Evolutionary conservation across 1,284 basidiomycete species (phyloP), one percentile per base, ranked within the genome.

Genomic region (Ceratobasidium sp.): DNA sequence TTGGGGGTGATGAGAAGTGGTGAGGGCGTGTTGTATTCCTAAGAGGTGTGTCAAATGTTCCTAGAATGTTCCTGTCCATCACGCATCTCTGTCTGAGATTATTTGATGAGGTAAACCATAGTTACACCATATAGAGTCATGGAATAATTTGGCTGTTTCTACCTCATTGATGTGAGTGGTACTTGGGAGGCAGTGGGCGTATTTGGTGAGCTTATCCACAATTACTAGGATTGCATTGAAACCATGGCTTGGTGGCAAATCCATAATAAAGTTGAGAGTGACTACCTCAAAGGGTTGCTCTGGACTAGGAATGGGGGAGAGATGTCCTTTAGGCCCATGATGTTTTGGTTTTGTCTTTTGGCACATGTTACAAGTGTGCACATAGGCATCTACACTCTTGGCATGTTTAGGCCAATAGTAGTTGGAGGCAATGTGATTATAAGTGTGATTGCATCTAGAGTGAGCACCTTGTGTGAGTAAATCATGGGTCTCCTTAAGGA

Each of bases 231-330:
- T 78, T 3, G 74, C 62, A 69, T 78, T 75, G 71, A 68, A 81
- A 0, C 79, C 78, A 1, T 75, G 72, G 0, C 77, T 79, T 10
- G 8, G 5, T 0, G 83, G 84, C 0, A 86, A 75, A 20, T 78
- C 76, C 4, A 76, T 76, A 35, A 86, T 82, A 53, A 81, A 77
- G 70, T 86, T 83, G 78, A 84, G 79, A 0, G 79, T 79, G 4
- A 85, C 75, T 0, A 76, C 75, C 29, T 74, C 73, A 76, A 79
- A 86, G 0, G 82, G 83, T 13, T 73, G 42, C 47, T 71, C 5
- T 2, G 82, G 80, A 12, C 82, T 77, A 0, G 75, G 75, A 17
- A 82, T 74, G 0, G 79, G 78, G 64, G 77, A 72, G 8, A 85
- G 74, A 0, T 75, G 50, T 1, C 83, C 82, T 40, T 74, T 73